A percentile compares a stretch with the other conserved stretches of the same genome.
Evolutionary conservation across 768 basidiomycete genomes (phyloP).

Genomic region (Mycena capillaripes): DNA sequence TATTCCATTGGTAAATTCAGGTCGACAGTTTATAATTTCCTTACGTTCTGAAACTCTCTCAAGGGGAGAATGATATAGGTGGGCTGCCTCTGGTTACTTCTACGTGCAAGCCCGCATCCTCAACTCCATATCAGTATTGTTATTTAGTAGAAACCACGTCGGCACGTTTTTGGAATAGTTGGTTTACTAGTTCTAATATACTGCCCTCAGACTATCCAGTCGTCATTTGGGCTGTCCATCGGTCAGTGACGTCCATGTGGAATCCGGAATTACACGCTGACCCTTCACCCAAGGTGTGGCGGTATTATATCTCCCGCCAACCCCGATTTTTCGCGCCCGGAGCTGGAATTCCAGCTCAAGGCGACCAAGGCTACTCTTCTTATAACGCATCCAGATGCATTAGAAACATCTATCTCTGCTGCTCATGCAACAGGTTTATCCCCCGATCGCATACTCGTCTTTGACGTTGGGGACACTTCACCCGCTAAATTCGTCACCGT

Average conservation of each 20-base stretch:
- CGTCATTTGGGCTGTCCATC: slow-evolving; percentile 69
- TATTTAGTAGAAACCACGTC: slow-evolving; percentile 78
- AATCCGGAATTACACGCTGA: slow-evolving; percentile 1
- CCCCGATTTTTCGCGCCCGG: slow-evolving; percentile 66
- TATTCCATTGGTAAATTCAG: slow-evolving; percentile 59
- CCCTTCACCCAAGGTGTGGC: slow-evolving; percentile 43
- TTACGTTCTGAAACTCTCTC: slow-evolving; percentile 11
- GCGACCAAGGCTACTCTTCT: slow-evolving; percentile 63
- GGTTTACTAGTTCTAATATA: background rate
- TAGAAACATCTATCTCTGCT: slow-evolving; percentile 59
- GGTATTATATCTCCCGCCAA: slow-evolving; percentile 62
- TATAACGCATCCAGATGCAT: slow-evolving; percentile 60
- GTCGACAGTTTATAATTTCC: background rate
- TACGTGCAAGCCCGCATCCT: background rate
- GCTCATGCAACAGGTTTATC: slow-evolving; percentile 54
- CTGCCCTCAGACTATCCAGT: slow-evolving; percentile 66
- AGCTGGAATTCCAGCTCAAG: slow-evolving; percentile 69
- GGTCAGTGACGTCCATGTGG: slow-evolving; percentile 38
- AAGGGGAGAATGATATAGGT: slow-evolving; percentile 68
- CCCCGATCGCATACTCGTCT: slow-evolving; percentile 57
- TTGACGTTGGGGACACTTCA: slow-evolving; percentile 46
- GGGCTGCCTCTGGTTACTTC: slow-evolving; percentile 37
- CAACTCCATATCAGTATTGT: slow-evolving; percentile 57
- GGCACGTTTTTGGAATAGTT: slow-evolving; percentile 52
- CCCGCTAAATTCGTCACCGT: slow-evolving; percentile 51